These are phyloP conservation scores for Salix arbutifolia DNA, from an alignment of 345 rosid species.

Conservation along the genomic window DNA sequence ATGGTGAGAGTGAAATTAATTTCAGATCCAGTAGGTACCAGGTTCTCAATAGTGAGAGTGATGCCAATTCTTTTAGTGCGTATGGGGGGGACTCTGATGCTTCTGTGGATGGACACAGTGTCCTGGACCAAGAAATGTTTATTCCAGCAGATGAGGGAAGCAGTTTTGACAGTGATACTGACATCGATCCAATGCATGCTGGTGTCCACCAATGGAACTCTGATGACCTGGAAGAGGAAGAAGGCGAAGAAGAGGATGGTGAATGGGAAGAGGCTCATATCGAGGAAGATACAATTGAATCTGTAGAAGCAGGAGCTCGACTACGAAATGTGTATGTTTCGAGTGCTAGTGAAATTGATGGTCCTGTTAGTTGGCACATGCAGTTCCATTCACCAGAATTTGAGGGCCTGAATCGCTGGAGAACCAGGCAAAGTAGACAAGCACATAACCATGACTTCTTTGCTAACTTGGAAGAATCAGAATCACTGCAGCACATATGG, in stretches of 20 bases:
- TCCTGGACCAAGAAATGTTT: conserved; percentile 48
- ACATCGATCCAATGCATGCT: conserved; percentile 94
- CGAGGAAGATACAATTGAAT: conserved; percentile 40
- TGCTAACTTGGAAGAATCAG: conserved; percentile 38
- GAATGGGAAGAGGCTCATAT: conserved; percentile 59
- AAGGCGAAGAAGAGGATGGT: conserved; percentile 42
- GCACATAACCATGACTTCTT: conserved; percentile 31
- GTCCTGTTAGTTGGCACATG: conserved; percentile 21
- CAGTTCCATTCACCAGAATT: conserved; percentile 39
- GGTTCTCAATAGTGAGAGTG: conserved; percentile 50
- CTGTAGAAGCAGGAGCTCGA: conserved; percentile 23
- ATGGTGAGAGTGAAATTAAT: conserved; percentile 65
- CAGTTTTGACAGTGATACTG: conserved; percentile 63
- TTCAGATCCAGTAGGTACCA: conserved; percentile 47
- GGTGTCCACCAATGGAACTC: conserved; percentile 69
- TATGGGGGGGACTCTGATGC: conserved; percentile 79
- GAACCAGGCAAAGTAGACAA: conserved; percentile 43
- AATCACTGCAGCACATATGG: conserved; percentile 35
- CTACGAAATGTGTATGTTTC: conserved; percentile 32
- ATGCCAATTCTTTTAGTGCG: conserved; percentile 63
- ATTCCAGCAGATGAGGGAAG: conserved; percentile 45
- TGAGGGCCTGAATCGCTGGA: conserved; percentile 31
- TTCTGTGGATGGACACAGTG: conserved; percentile 57
- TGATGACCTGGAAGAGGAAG: conserved; percentile 52
- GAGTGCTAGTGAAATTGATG: conserved; percentile 45